Percentiles rank a stretch among this genome's conserved stretches.
phyloP scores from a whole-genome alignment of 495 filamentous ascomycete genomes.

The Parathielavia appendiculata region DNA sequence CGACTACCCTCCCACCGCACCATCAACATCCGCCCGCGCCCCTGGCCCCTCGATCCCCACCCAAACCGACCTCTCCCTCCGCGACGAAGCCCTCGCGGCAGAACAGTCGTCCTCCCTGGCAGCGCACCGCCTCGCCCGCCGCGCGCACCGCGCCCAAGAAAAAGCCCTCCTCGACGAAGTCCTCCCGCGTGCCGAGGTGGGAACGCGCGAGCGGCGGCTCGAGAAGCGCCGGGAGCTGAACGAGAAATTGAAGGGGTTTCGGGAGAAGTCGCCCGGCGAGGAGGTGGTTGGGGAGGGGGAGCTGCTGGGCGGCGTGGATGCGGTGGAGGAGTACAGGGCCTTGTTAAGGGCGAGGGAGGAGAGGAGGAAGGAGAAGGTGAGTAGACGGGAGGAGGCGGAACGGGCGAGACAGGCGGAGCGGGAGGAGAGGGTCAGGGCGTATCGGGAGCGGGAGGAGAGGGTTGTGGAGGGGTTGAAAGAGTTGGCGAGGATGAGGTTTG shows the following conservation, averaged over 20 bases:
- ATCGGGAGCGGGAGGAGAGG: conserved; percentile 56
- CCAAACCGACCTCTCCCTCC: conserved; percentile 66
- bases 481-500: conserved; percentile 58
- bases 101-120: conserved; percentile 48
- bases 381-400: conserved; percentile 58
- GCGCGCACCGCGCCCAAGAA: conserved; percentile 55
- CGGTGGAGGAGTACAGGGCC: conserved; percentile 52
- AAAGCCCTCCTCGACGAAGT: conserved; percentile 71
- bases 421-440: conserved; percentile 55
- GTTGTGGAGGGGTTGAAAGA: conserved; percentile 62
- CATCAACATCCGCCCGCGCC: conserved; percentile 15
- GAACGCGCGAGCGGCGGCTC: conserved; percentile 75
- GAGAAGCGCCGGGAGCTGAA: conserved; percentile 65
- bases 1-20: not conserved
- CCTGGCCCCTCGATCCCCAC: conserved; percentile 72
- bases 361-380: conserved; percentile 61
- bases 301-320: conserved; percentile 50
- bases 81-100: conserved; percentile 47
- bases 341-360: conserved; percentile 50
- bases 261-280: conserved; percentile 52
- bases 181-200: conserved; percentile 74
- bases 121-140: conserved; percentile 55
- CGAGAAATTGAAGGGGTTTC: conserved; percentile 55
- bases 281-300: conserved; percentile 51
- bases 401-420: conserved; percentile 57